Evolutionary conservation across 345 rosid species (phyloP).

Genomic region (Murraya koenigii): DNA sequence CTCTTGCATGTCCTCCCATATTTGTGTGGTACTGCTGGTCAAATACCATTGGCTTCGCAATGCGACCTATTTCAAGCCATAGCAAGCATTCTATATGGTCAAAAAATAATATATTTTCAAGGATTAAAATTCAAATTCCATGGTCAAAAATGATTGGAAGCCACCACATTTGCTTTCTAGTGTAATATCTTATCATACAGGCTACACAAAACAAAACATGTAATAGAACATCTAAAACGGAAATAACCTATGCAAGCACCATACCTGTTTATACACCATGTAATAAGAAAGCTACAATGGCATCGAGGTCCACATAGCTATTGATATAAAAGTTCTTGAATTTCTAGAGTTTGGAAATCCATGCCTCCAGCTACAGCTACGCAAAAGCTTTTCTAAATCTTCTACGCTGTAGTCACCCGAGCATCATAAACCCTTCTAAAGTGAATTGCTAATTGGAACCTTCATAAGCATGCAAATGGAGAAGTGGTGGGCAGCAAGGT

Average conservation of each 20-base stretch:
- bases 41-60: not conserved
- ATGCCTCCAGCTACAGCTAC: not conserved
- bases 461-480: not conserved
- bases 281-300: too few species aligned
- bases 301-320: not conserved
- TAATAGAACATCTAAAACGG: too few species aligned
- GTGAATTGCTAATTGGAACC: not conserved
- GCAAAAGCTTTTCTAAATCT: not conserved
- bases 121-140: not conserved
- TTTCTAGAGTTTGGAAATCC: not conserved
- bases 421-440: not conserved
- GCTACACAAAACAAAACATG: too few species aligned
- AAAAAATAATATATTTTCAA: not conserved
- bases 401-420: not conserved
- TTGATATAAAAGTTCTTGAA: not conserved
- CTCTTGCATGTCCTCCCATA: not conserved
- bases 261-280: too few species aligned
- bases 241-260: too few species aligned
- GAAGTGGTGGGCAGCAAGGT: not conserved
- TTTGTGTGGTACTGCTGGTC: not conserved
- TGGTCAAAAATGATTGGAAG: too few species aligned
- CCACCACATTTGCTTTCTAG: too few species aligned
- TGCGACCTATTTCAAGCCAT: not conserved
- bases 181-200: too few species aligned
- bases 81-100: not conserved